Evolutionary conservation across 2,329 filamentous ascomycete species (phyloP), one percentile per base, ranked within the genome.

Genomic region (Hypocrella siamensis): DNA sequence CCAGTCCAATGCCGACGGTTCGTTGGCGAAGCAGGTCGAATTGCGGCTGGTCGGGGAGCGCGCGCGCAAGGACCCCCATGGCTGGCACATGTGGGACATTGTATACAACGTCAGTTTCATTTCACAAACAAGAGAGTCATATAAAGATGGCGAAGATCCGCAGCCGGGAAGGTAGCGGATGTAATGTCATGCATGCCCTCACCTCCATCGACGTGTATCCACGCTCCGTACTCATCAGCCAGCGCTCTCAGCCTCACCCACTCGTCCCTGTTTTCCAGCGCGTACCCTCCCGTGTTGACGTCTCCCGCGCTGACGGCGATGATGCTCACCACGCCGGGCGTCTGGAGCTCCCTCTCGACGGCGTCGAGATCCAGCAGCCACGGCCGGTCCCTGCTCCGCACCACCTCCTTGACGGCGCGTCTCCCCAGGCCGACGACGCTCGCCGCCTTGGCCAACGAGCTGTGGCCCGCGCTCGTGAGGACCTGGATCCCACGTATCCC

Each of bases 191-290:
- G 19, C 19, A 24, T 6, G 2, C 17, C 1, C 61, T 35, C 46
- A 73, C 71, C 72, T 28, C 79, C 86, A 46, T 94, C 88, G 6
- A 88, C 75, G 51, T 96, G 88, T 25, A 94, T 65, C 86, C 86
- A 94, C 1, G 83, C 77, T 2, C 67, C 66, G 41, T 88, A 74
- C 40, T 63, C 59, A 42, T 90, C 76, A 27, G 81, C 84, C 25
- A 93, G 48, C 4, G 60, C 55, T 36, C 86, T 68, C 24, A 94
- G 54, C 34, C 61, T 60, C 33, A 54, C 49, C 60, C 76, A 75
- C 38, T 85, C 73, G 4, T 64, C 60, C 52, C 40, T 1, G 60
- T 69, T 19, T 65, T 80, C 18, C 15, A 56, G 42, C 4, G 82
- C 78, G 49, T 85, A 94, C 5, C 75, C 63, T 1, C 86, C 85